phyloP scores from a whole-genome alignment of 176 grass and related monocot species.

The Avena atlantica region DNA sequence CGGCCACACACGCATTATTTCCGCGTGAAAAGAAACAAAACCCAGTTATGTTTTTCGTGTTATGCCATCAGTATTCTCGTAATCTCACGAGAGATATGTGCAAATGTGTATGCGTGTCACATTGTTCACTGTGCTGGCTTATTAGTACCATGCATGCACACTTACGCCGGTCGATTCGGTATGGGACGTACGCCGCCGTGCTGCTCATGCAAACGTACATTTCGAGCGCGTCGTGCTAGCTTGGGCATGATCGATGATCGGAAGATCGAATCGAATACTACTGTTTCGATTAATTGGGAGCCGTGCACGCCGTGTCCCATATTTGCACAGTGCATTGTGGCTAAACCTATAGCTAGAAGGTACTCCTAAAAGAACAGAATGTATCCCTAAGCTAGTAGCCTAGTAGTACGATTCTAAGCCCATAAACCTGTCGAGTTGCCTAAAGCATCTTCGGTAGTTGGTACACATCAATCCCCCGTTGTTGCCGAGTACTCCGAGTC shows the following conservation, averaged over 20 bases:
- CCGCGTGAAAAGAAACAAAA: conserved; percentile 4
- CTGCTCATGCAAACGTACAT: background rate
- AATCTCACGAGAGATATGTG: background rate
- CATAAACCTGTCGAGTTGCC: too few relatives aligned
- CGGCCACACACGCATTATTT: background rate
- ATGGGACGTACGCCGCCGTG: background rate
- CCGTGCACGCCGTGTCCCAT: background rate
- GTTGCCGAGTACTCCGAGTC: too few relatives aligned
- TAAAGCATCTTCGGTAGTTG: too few relatives aligned
- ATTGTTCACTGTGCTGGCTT: background rate
- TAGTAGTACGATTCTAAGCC: too few relatives aligned
- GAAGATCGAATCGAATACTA: background rate
- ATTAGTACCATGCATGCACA: background rate
- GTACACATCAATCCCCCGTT: too few relatives aligned
- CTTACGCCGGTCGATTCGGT: background rate
- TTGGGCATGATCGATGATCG: conserved; percentile 1
- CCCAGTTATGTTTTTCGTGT: background rate
- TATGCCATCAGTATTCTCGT: background rate
- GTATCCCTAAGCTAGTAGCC: too few relatives aligned
- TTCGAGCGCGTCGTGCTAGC: background rate
- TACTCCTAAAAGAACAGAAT: too few relatives aligned
- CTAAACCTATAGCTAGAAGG: background rate
- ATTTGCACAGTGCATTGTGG: background rate
- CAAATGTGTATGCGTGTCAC: background rate
- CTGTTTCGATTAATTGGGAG: background rate